A percentile compares a stretch with the other conserved stretches of the same genome.
Evolutionary conservation across 306 rosid genomes (phyloP).

Genomic region (Lithocarpus polystachyus): DNA sequence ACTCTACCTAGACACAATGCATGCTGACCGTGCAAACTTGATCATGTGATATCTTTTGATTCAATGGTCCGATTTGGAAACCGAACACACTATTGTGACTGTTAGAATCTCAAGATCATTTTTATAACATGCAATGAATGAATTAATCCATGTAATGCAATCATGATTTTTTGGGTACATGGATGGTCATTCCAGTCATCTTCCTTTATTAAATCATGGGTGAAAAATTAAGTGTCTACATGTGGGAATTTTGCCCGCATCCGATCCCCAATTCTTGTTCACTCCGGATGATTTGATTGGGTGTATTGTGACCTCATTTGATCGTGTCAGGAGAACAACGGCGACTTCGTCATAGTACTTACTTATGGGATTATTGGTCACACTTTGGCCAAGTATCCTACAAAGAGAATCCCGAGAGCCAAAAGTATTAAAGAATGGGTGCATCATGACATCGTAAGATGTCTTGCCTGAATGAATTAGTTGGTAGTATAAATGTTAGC

Average conservation of each 20-base stretch:
- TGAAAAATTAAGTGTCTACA: neutral
- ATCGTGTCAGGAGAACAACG: neutral
- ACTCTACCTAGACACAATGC: too few species aligned
- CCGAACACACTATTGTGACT: too few species aligned
- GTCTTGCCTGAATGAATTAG: neutral
- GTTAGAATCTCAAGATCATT: too few species aligned
- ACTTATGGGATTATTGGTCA: neutral
- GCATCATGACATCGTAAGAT: too few species aligned
- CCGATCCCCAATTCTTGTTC: neutral
- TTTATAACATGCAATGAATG: too few species aligned
- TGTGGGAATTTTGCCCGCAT: neutral
- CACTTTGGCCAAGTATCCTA: neutral
- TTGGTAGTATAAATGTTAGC: neutral
- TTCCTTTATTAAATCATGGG: too few species aligned
- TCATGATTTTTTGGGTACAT: too few species aligned
- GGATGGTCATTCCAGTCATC: too few species aligned
- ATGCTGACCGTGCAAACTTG: too few species aligned
- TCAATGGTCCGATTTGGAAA: too few species aligned
- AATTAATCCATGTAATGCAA: too few species aligned
- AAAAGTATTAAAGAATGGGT: neutral
- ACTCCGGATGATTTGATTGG: neutral
- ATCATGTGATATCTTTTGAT: too few species aligned
- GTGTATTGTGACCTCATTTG: neutral
- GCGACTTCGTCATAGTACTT: neutral
- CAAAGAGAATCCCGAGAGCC: neutral